Conservation (phyloP, 257 asterid genomes). For the Voacanga thouarsii region DNA sequence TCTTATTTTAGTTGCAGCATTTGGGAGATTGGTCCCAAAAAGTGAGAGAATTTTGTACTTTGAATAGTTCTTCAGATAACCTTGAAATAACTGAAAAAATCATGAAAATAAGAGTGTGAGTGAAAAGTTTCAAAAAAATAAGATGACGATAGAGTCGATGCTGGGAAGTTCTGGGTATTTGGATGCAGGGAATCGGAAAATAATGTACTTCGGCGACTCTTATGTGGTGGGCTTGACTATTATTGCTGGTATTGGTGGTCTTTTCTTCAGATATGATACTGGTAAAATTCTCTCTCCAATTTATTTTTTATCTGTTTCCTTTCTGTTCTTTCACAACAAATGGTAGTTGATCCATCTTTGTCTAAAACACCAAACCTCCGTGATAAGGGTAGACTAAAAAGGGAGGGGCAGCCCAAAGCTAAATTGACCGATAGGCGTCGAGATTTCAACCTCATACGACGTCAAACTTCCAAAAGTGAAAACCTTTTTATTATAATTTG, state of each 20-base stretch:
- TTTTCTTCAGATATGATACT: slow-evolving; percentile 89
- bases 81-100: neutral
- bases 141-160: slow-evolving; percentile 61
- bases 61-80: neutral
- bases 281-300: slow-evolving; percentile 31
- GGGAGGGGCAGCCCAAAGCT: neutral
- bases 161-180: slow-evolving; percentile 64
- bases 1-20: neutral
- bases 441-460: neutral
- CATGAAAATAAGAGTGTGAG: neutral
- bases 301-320: neutral
- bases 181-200: slow-evolving; percentile 30
- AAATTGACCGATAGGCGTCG: neutral
- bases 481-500: too few relatives aligned
- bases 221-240: slow-evolving; percentile 78
- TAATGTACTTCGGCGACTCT: slow-evolving; percentile 71
- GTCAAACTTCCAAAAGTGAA: too few relatives aligned
- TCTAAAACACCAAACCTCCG: neutral
- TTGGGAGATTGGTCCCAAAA: neutral
- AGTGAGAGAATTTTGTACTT: too few relatives aligned
- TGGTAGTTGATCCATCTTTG: neutral
- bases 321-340: neutral
- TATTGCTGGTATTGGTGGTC: slow-evolving; percentile 90
- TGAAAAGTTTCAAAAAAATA: neutral
- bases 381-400: neutral